Evolutionary conservation across 768 basidiomycete genomes (phyloP), one percentile per base, ranked within the genome.

Genomic region (Phanerodontia chrysosporium): DNA sequence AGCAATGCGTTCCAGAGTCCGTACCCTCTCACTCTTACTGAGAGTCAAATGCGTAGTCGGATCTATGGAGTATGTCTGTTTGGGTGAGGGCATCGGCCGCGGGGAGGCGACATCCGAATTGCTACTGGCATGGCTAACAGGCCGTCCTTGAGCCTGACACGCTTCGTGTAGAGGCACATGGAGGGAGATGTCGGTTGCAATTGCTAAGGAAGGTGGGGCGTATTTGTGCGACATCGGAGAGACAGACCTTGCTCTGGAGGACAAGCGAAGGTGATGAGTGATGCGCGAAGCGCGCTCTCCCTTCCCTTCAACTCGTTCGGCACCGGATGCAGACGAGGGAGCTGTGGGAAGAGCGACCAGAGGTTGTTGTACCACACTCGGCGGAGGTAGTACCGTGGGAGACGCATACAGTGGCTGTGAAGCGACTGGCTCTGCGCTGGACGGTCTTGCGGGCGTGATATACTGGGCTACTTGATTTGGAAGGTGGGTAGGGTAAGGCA

Each of bases 1-100:
- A 0, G 87, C 90, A 77, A 93, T 84, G 69, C 80, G 78, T 72
- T 92, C 91, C 54, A 92, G 75, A 60, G 79, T 75, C 59, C 83
- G 82, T 7, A 92, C 88, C n/a, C 83, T 72, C 58, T 83, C 79
- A 65, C 81, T 82, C 73, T 78, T 83, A 29, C 74, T 66, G 24
- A 79, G 53, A 2, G 76, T 70, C 10, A 70, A 68, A 22, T 73
- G 69, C 36, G 72, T 71, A 56, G 77, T 68, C 1, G 76, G 74
- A 54, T 78, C 75, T 7, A 71, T 69, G 12, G 76, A 69, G 58
- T 78, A 83, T 0, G 84, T 82, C 44, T 78, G 77, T 62, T 86
- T 87, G 6, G 88, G 87, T 0, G 87, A 88, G 18, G 82, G 77
- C 53, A 86, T 74, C 0, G 90, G 89, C 8, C 86, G 82, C 2